Conservation (phyloP, 345 rosid genomes). For the Lepidium sativum region DNA sequence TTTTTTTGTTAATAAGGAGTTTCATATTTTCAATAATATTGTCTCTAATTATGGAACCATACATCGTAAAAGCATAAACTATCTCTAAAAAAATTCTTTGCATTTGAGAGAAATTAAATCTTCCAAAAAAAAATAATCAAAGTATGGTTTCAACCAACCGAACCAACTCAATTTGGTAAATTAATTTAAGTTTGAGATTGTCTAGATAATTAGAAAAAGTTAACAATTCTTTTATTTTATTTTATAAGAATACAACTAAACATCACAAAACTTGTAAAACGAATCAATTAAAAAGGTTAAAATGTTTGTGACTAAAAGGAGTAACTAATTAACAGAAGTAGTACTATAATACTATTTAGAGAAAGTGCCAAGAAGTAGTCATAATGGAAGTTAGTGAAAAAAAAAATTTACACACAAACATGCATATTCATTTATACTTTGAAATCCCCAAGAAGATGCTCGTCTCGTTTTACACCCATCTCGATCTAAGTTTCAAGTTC, state of each 20-base stretch:
- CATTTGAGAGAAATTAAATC: no score
- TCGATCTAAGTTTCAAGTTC: background rate
- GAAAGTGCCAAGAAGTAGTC: background rate
- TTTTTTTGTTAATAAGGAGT: no score
- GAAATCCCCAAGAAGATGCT: constrained; percentile 15
- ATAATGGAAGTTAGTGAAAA: constrained; percentile 11
- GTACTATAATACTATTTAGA: background rate
- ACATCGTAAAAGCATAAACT: no score
- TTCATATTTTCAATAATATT: no score
- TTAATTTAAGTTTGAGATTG: no score
- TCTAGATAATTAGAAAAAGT: no score
- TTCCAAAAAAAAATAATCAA: no score
- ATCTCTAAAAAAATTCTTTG: no score
- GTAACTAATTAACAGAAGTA: background rate
- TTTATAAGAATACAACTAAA: background rate
- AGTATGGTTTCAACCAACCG: no score
- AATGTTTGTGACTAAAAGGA: background rate
- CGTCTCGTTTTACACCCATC: constrained; percentile 20
- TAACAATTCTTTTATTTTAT: no score
- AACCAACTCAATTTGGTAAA: no score
- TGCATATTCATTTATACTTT: constrained; percentile 2
- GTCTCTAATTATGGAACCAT: no score
- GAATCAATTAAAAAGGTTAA: background rate
- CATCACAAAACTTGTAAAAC: background rate
- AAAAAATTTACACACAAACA: constrained; percentile 16